Evolutionary conservation across 768 basidiomycete species (phyloP), one percentile per base, ranked within the genome.

Genomic region (Cubamyces lactineus): DNA sequence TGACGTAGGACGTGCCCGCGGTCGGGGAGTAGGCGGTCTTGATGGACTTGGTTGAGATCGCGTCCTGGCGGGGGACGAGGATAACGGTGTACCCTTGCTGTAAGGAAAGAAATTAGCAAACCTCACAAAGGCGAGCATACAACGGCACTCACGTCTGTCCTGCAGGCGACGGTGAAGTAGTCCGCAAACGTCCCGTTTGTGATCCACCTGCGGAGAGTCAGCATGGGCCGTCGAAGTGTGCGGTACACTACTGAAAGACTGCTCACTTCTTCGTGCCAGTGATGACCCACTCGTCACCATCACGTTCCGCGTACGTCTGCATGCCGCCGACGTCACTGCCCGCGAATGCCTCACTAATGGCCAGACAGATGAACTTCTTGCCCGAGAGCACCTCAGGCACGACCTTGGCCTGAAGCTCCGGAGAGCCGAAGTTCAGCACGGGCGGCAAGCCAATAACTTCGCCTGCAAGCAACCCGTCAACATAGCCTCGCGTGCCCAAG

Each of bases 311-410:
- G 1, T 87, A 89, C 59, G 89, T 98, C 80, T 86, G 94, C 39
- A 96, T 69, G 2, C 95, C 94, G 52, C 84, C 75, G 2, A 94
- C 92, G 66, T 94, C 92, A 67, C 89, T 91, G 17, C 92, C 92
- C 2, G 94, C 96, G 66, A 96, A 96, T 0, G 96, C 93, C 76
- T 98, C 96, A 48, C 87, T 89, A 69, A 98, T 93, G 9, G 96
- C 96, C 38, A 98, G 79, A 8, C 88, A 89, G 65, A 97, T 88
- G 67, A 86, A 92, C 74, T 94, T 93, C 74, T 88, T 91, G 9
- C 91, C 92, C 2, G 80, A 76, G 15, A 91, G 78, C 41, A 93
- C 83, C 38, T 90, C 88, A 1, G 89, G 84, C 16, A 96, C 81
- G 53, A 96, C 82, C 68, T 84, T 80, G 8, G 81, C 78, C 69